Conservation (phyloP, 2,329 filamentous ascomycete genomes). For the Rhynchosporium secalis region DNA sequence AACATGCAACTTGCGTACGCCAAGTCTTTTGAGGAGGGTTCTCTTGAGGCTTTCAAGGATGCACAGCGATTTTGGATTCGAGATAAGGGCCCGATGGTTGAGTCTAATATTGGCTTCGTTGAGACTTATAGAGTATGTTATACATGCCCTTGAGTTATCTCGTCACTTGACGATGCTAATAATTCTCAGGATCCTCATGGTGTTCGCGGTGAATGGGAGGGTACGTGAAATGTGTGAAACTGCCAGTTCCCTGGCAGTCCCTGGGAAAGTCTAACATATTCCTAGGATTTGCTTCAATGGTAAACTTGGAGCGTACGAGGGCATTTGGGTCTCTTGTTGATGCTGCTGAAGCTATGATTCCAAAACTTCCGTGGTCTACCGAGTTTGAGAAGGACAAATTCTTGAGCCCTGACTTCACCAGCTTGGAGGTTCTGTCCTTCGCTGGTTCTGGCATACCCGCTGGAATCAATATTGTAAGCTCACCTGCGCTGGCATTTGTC, state of each 20-base stretch:
- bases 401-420: conserved; percentile 92
- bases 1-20: conserved; percentile 74
- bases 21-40: conserved; percentile 73
- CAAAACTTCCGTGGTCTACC: conserved; percentile 81
- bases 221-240: conserved; percentile 39
- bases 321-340: conserved; percentile 85
- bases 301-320: conserved; percentile 87
- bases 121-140: conserved; percentile 66
- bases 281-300: conserved; percentile 66
- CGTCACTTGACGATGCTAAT: background rate
- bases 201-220: conserved; percentile 81
- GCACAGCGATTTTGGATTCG: conserved; percentile 80
- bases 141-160: background rate
- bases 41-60: conserved; percentile 75
- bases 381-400: conserved; percentile 98
- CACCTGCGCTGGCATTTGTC: background rate
- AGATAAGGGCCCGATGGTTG: conserved; percentile 77
- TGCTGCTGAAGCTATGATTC: conserved; percentile 79
- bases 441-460: conserved; percentile 63
- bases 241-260: background rate
- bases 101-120: conserved; percentile 77
- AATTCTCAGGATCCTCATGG: conserved; percentile 65
- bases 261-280: conserved; percentile 3
- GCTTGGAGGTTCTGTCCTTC: conserved; percentile 86
- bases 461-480: conserved; percentile 59